These are phyloP conservation scores for Cryphonectria radicalis DNA, from an alignment of 2,329 filamentous ascomycete genomes.

Conservation along the genomic window DNA sequence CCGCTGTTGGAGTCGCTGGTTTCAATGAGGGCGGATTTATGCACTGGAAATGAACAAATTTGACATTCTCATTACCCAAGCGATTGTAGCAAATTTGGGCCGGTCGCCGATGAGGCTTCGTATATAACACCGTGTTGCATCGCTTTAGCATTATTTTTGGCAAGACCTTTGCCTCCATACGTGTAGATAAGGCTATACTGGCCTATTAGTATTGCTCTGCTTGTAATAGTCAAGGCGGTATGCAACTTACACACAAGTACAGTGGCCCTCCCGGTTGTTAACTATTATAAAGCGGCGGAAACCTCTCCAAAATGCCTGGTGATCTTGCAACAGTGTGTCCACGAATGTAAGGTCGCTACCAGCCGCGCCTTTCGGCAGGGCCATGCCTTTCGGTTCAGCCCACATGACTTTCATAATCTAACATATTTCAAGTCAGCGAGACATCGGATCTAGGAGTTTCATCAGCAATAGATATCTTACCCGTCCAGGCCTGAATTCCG, in stretches of 20 bases:
- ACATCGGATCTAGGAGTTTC: background rate
- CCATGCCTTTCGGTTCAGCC: constrained; percentile 48
- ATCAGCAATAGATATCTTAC: background rate
- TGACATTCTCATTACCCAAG: no score
- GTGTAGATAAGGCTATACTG: constrained; percentile 56
- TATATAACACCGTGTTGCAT: constrained; percentile 59
- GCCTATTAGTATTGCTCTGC: background rate
- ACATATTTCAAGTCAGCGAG: background rate
- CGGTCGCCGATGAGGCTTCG: constrained; percentile 35
- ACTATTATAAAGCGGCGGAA: constrained; percentile 61
- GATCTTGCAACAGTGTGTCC: constrained; percentile 31
- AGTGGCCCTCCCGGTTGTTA: constrained; percentile 55
- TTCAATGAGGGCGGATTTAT: no score
- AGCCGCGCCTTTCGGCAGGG: no score
- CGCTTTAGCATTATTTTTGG: constrained; percentile 55
- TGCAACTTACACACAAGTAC: constrained; percentile 57
- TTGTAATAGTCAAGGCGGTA: background rate
- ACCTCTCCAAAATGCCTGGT: constrained; percentile 50
- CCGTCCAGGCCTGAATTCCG: constrained; percentile 1
- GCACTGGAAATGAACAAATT: no score
- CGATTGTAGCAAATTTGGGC: constrained; percentile 30
- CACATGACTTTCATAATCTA: constrained; percentile 61
- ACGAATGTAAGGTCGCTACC: background rate
- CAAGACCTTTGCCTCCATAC: constrained; percentile 56
- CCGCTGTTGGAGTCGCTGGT: no score